Percentiles rank a stretch among this genome's conserved stretches.
phyloP scores from a whole-genome alignment of 1,284 basidiomycete species.

The Irpex sp. region DNA sequence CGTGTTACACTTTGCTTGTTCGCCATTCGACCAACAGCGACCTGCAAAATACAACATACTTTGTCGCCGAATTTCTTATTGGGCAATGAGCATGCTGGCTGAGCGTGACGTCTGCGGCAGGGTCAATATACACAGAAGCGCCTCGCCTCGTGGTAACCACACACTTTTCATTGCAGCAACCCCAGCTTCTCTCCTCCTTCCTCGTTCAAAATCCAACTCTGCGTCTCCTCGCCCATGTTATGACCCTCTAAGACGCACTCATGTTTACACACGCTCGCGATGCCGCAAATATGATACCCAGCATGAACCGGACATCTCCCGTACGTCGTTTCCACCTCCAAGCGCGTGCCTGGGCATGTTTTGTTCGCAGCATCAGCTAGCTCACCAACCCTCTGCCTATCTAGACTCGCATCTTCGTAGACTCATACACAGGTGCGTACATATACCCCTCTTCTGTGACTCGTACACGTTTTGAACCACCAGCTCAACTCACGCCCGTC shows the following conservation, averaged over 20 bases:
- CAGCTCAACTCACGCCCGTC: not conserved
- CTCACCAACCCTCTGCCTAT: not conserved
- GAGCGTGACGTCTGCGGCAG: not conserved
- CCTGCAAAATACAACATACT: not conserved
- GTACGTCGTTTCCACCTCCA: not conserved
- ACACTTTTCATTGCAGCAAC: not conserved
- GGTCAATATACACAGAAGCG: not conserved
- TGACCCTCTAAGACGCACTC: not conserved
- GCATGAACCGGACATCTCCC: not conserved
- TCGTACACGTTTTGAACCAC: not conserved
- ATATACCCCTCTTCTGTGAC: not conserved
- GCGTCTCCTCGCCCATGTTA: not conserved
- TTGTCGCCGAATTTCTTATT: not conserved
- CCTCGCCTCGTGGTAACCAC: not conserved
- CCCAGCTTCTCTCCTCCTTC: not conserved
- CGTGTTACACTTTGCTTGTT: not conserved
- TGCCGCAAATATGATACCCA: not conserved
- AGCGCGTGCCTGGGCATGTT: not conserved
- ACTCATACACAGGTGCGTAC: conserved; percentile 8
- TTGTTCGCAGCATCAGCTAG: not conserved
- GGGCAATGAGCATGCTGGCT: not conserved
- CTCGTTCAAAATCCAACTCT: not conserved
- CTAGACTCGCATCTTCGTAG: not conserved
- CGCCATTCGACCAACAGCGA: not conserved
- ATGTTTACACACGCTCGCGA: not conserved